Evolutionary conservation across 768 basidiomycete species (phyloP).

Genomic region (Zangia roseola): DNA sequence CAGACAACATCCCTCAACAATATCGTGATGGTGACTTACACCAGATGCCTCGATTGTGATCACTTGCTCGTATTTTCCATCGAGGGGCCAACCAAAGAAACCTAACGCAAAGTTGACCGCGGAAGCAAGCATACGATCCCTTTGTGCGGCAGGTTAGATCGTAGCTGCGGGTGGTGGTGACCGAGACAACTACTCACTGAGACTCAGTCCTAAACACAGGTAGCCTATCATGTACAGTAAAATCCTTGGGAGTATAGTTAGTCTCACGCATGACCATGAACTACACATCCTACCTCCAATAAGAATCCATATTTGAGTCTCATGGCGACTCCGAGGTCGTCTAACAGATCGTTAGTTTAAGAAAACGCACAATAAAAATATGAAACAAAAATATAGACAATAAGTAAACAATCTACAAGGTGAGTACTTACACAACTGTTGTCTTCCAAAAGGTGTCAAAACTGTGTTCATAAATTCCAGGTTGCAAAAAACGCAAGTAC

Average conservation of each 20-base stretch:
- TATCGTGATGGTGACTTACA: conserved; percentile 38
- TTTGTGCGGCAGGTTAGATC: conserved; percentile 19
- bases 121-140: conserved; percentile 71
- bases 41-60: conserved; percentile 67
- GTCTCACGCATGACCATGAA: conserved; percentile 3
- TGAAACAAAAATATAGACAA: background rate
- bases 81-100: conserved; percentile 74
- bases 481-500: too few species aligned
- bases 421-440: conserved; percentile 67
- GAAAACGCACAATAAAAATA: background rate
- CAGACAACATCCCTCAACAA: background rate
- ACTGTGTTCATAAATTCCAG: conserved; percentile 37
- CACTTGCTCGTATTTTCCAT: conserved; percentile 71
- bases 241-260: conserved; percentile 47
- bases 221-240: conserved; percentile 54
- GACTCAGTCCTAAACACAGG: conserved; percentile 82
- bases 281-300: conserved; percentile 44
- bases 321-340: conserved; percentile 66
- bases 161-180: too few species aligned
- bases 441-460: conserved; percentile 86
- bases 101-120: conserved; percentile 69
- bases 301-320: conserved; percentile 80
- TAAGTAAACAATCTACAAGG: background rate
- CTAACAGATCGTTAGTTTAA: conserved; percentile 31
- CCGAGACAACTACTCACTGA: conserved; percentile 43